These are phyloP conservation scores for Quillaja saponaria DNA, from an alignment of 306 rosid genomes.

Conservation along the genomic window DNA sequence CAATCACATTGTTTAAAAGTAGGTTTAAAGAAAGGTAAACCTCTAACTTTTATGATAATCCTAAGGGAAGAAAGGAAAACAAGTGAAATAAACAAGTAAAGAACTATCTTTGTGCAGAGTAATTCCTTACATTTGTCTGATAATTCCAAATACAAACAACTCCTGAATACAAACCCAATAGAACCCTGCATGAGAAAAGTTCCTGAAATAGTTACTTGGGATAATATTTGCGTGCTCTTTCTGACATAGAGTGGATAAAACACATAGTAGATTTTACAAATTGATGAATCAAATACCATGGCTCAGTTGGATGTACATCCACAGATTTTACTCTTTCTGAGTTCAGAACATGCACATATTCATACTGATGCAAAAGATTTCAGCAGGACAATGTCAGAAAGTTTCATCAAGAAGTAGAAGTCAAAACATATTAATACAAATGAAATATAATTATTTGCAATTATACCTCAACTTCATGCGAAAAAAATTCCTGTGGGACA, in stretches of 20 bases:
- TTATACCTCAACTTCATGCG: too few relatives aligned
- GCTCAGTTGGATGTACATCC: slow-evolving; percentile 75
- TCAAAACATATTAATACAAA: too few relatives aligned
- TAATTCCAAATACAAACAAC: slow-evolving; percentile 60
- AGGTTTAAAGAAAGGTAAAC: neutral
- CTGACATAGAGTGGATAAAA: neutral
- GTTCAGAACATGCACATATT: slow-evolving; percentile 60
- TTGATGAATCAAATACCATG: slow-evolving; percentile 55
- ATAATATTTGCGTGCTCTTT: neutral
- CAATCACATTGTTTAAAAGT: too few relatives aligned
- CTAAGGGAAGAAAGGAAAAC: neutral
- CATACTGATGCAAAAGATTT: slow-evolving; percentile 44
- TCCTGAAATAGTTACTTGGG: neutral
- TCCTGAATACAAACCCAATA: slow-evolving; percentile 64
- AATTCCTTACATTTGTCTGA: slow-evolving; percentile 50
- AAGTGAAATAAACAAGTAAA: neutral
- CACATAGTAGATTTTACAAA: neutral
- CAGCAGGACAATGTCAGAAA: neutral
- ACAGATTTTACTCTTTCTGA: slow-evolving; percentile 76
- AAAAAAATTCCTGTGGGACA: neutral
- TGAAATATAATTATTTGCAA: too few relatives aligned
- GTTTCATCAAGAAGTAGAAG: neutral
- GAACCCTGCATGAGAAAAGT: slow-evolving; percentile 55
- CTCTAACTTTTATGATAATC: neutral
- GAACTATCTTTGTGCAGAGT: neutral